Evolutionary conservation across 768 basidiomycete genomes (phyloP), one percentile per base, ranked within the genome.

Genomic region (Suillus spraguei): DNA sequence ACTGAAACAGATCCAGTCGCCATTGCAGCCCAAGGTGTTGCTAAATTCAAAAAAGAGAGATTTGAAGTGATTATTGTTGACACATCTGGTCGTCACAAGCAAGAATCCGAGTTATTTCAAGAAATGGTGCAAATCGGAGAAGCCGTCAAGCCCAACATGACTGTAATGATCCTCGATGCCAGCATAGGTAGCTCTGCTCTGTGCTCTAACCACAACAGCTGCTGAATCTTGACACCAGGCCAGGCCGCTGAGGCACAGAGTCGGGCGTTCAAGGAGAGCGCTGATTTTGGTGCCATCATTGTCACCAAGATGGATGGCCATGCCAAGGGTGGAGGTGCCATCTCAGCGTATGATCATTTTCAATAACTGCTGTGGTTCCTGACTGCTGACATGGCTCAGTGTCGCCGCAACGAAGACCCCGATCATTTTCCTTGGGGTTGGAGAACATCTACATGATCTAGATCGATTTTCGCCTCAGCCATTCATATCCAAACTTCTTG

Each of bases 251-350:
- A 99, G 73, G 91, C 93, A 6, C 97, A 99, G 72, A 92, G 91
- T 74, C 86, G 87, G 47, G 97, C 97, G 1, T 99, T 99, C 84
- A 99, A 99, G 78, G 97, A 99, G 66, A 94, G 91, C 64, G 93
- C 95, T 24, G 88, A 97, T 73, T 99, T 99, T 73, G 97, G 97
- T 63, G 97, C 97, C 2, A 99, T 99, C 67, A 97, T 99, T 64
- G 97, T 99, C 17, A 99, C 97, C 13, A 99, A 99, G 79, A 94
- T 99, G 89, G 97, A 99, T 69, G 97, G 97, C 5, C 97, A 99
- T 70, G 97, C 97, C 1, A 99, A 97, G 74, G 97, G 97, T 62
- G 97, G 97, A 75, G 97, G 97, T 28, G 97, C 97, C 36, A 99
- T 99, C 64, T 99, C 97, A 52, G 97, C 97, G 97, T 98, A 78